Base-by-base conservation (phyloP, 2,329 filamentous ascomycete genomes). In the Chaetomium sp. region DNA sequence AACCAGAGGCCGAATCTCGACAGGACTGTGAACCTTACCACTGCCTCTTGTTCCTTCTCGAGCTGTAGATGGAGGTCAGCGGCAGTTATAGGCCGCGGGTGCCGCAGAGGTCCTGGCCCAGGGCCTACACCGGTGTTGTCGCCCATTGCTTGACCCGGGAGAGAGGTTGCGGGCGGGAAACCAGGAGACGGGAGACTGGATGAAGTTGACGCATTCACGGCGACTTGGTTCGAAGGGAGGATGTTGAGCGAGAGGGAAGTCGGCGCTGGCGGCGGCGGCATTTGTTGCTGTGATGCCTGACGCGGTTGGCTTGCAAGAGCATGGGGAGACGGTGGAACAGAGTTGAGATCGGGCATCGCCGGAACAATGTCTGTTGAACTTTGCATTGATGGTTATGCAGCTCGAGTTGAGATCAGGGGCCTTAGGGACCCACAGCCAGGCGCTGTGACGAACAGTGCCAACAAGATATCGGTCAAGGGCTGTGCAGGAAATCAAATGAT, bases 21-120 rank as follows among this genome's bases (percentile, higher is more conserved):
- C 34, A 6, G 6, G 49, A 62, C 6, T 1, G 19, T 19, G 5
- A 2, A 2, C 6, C 84, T 61, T 78, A 94, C 91, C 65, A 96
- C 87, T 38, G 91, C 89, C 71, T 97, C 92, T 66, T 97, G 91
- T 69, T 97, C 92, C 71, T 95, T 94, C 72, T 97, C 92, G 33
- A 96, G 78, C 73, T 96, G 84, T 57, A 88, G 78, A 70, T 96
- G 91, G 59, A 97, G 78, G 70, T 97, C 92, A 3, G 90, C 88
- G 1, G 90, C 86, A 0, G 92, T 96, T 69, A 96, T 74, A 3
- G 91, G 91, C 38, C 89, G 82, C 5, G 92, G 91, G 69, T 96
- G 91, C 60, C 92, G 83, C 65, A 95, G 74, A 4, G 92, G 91
- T 0, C 87, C 88, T 54, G 83, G 82, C 0, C 83, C 84, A 36